phyloP scores from a whole-genome alignment of 2,329 filamentous ascomycete species.

The Fonsecaea monophora region DNA sequence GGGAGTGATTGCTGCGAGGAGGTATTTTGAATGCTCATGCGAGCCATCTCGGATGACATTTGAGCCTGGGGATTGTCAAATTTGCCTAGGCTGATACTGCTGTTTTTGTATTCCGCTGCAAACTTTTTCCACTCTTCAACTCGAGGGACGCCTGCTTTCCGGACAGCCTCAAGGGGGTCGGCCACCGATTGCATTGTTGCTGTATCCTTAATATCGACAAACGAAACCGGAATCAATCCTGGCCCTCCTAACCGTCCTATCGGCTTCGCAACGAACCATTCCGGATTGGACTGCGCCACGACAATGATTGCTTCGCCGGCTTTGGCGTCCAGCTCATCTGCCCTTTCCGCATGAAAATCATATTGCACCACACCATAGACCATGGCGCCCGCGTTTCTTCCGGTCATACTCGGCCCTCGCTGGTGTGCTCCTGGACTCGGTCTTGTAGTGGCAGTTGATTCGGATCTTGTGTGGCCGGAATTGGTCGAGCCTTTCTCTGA shows the following conservation, averaged over 20 bases:
- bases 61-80: slow-evolving; percentile 67
- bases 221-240: slow-evolving; percentile 93
- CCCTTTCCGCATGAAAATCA: slow-evolving; percentile 91
- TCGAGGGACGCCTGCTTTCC: slow-evolving; percentile 85
- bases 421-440: slow-evolving; percentile 44
- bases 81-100: slow-evolving; percentile 93
- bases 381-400: slow-evolving; percentile 74
- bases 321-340: slow-evolving; percentile 95
- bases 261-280: slow-evolving; percentile 99
- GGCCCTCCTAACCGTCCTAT: slow-evolving; percentile 95
- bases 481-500: slow-evolving; percentile 59
- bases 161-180: slow-evolving; percentile 84
- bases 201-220: slow-evolving; percentile 96
- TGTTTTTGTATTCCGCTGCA: slow-evolving; percentile 99
- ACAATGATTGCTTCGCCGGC: slow-evolving; percentile 97
- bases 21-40: slow-evolving; percentile 73
- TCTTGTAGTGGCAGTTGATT: slow-evolving; percentile 45
- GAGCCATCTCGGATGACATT: slow-evolving; percentile 74
- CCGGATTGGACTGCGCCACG: slow-evolving; percentile 96
- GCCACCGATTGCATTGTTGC: slow-evolving; percentile 79
- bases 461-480: slow-evolving; percentile 45
- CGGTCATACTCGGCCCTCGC: slow-evolving; percentile 54
- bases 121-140: slow-evolving; percentile 99
- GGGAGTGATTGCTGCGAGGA: slow-evolving; percentile 35
- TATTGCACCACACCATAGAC: slow-evolving; percentile 98